Evolutionary conservation across 768 basidiomycete species (phyloP).

Genomic region (Melanogaster broomeanus): DNA sequence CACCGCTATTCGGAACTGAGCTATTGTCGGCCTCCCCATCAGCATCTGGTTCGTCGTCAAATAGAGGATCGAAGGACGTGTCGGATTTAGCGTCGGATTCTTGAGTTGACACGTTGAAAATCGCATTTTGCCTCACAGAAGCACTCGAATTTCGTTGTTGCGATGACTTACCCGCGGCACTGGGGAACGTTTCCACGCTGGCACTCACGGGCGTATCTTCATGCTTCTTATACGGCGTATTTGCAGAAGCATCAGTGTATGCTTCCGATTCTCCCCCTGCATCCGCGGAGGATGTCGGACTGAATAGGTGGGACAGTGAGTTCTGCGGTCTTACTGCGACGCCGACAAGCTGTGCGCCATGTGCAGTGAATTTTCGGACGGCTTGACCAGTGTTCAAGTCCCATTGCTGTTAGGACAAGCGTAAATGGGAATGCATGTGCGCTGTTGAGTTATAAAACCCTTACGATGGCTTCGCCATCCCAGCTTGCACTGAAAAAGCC

Average conservation of each 20-base stretch:
- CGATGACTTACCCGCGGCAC: conserved; percentile 18
- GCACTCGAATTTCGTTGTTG: conserved; percentile 14
- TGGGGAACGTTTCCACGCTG: conserved; percentile 22
- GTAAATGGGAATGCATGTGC: conserved; percentile 4
- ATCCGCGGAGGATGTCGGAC: conserved; percentile 28
- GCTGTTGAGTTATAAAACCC: conserved; percentile 30
- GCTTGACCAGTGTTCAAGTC: conserved; percentile 90
- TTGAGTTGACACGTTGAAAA: conserved; percentile 25
- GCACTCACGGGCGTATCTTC: conserved; percentile 17
- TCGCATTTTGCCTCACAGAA: conserved; percentile 25
- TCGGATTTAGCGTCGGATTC: conserved; percentile 73
- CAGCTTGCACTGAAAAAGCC: conserved; percentile 90
- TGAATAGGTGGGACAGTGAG: conserved; percentile 35
- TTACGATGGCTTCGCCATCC: conserved; percentile 87
- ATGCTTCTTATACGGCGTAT: conserved; percentile 9
- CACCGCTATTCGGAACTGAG: conserved; percentile 15
- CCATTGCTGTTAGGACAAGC: conserved; percentile 74
- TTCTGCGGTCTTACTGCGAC: conserved; percentile 72
- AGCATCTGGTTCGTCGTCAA: conserved; percentile 80
- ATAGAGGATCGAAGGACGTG: conserved; percentile 83
- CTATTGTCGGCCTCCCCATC: conserved; percentile 44
- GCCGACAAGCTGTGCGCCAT: conserved; percentile 82
- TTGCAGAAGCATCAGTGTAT: conserved; percentile 12
- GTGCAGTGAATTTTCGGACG: conserved; percentile 74
- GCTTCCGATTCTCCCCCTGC: conserved; percentile 19